Evolutionary conservation across 2,329 filamentous ascomycete genomes (phyloP).

Genomic region (Cladosporium velox): DNA sequence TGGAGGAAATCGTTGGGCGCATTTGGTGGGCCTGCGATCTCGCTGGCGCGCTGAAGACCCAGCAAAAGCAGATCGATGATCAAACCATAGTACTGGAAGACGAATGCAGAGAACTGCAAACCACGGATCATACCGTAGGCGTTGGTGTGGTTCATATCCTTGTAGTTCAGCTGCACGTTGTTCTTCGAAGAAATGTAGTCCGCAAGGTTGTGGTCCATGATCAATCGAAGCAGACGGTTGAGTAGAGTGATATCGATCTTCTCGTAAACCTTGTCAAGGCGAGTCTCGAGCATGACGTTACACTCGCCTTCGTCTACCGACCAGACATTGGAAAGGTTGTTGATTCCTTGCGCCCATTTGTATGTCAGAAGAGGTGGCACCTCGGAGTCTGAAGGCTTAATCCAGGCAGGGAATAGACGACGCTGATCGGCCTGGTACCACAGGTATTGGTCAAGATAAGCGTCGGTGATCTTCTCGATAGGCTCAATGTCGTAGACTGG

Average conservation of each 20-base stretch:
- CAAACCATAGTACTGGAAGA: slow-evolving; percentile 97
- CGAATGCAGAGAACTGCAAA: slow-evolving; percentile 95
- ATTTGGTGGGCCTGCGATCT: slow-evolving; percentile 91
- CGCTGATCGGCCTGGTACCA: slow-evolving; percentile 99
- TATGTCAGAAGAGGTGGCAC: slow-evolving; percentile 92
- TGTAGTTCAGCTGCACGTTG: slow-evolving; percentile 98
- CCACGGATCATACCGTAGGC: slow-evolving; percentile 98
- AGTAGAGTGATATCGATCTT: slow-evolving; percentile 97
- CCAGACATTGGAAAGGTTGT: slow-evolving; percentile 96
- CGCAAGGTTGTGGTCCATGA: slow-evolving; percentile 99
- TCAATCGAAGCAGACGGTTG: slow-evolving; percentile 86
- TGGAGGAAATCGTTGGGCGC: slow-evolving; percentile 97
- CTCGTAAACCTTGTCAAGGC: slow-evolving; percentile 98
- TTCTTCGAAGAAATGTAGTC: slow-evolving; percentile 99
- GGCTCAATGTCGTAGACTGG: slow-evolving; percentile 98
- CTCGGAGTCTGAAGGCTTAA: slow-evolving; percentile 97
- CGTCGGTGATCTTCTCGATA: slow-evolving; percentile 99
- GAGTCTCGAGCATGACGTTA: slow-evolving; percentile 98
- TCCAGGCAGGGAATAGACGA: slow-evolving; percentile 96
- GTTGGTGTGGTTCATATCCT: slow-evolving; percentile 99
- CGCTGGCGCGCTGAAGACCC: slow-evolving; percentile 92
- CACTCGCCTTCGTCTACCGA: slow-evolving; percentile 91
- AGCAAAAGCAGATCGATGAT: slow-evolving; percentile 91
- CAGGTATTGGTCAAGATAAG: slow-evolving; percentile 95
- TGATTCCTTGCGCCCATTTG: slow-evolving; percentile 99